Conservation (phyloP, 768 basidiomycete species). For the Rossbeevera mucosa region DNA sequence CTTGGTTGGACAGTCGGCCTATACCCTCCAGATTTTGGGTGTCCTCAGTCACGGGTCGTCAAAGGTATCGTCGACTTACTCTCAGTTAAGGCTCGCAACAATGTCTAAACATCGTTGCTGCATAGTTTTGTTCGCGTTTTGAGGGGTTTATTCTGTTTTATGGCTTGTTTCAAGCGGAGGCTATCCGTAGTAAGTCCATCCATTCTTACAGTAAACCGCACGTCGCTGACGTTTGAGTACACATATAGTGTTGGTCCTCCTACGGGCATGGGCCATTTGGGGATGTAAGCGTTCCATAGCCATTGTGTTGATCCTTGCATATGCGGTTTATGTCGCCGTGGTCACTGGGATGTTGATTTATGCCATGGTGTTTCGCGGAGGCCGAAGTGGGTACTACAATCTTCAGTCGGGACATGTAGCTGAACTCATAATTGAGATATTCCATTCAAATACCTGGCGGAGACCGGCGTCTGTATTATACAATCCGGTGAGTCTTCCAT, state of each 20-base stretch:
- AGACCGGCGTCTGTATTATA: background rate
- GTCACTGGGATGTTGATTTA: background rate
- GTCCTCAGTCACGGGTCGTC: conserved; percentile 1
- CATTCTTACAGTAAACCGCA: background rate
- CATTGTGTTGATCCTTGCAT: background rate
- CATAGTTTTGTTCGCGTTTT: conserved; percentile 10
- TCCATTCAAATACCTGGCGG: background rate
- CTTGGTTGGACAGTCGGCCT: conserved; percentile 7
- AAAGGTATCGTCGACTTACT: background rate
- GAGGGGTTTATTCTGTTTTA: background rate
- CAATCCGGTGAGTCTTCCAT: background rate
- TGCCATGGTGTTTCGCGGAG: background rate
- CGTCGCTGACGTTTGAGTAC: background rate
- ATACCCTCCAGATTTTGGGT: conserved; percentile 10
- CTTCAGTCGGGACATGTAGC: background rate
- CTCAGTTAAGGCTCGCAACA: background rate
- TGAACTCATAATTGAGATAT: background rate
- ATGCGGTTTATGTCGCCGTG: background rate
- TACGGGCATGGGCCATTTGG: conserved; percentile 18
- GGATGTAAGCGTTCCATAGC: background rate
- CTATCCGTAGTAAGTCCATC: conserved; percentile 9
- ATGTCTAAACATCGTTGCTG: background rate
- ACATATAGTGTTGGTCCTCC: conserved; percentile 11
- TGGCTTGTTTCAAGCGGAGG: conserved; percentile 1
- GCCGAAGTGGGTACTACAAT: background rate